Base-by-base conservation (phyloP, 805 yeast genomes). In the Candida verbasci region DNA sequence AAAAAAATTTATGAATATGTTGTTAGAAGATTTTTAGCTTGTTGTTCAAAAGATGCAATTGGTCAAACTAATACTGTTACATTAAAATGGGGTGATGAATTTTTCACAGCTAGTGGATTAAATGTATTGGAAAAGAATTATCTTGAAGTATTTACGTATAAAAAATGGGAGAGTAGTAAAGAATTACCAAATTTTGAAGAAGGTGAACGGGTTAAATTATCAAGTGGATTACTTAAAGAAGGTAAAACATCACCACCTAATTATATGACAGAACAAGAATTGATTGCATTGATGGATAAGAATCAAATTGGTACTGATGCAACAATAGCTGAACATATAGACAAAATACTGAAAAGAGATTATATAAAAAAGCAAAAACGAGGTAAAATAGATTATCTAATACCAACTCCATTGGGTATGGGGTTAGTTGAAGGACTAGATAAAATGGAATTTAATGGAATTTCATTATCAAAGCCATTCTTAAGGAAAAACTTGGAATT, bases 291-390 rank as follows among this genome's bases (percentile, higher is more conserved):
- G 31, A 93, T 93, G 99, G 97, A 94, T 63, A 85, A 80, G 9
- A 93, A 93, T 57, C 97, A 97, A 0, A 93, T 93, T 30, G 99
- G 99, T 2, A 93, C 99, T 0, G 99, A 93, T 65, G 99, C 99
- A 1, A 93, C 99, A 0, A 94, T 93, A 59, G 98, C 97, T 0
- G 98, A 93, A 29, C 99, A 93, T 58, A 93, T 93, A 25, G 88
- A 84, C 40, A 89, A 85, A 52, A 79, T 93, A 29, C 61, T 74
- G 20, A 56, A 58, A 9, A 62, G 98, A 36, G 77, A 78, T 14
- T 94, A 89, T 50, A 75, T 86, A 4, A 60, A 58, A 12, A 78
- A 72, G 45, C 60, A 55, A 36, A 62, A 57, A 29, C 47, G 50
- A 29, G 60, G 63, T 15, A 47, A 65, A 17, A 61, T 62, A 1